Conservation (phyloP, 1,284 basidiomycete species). For the Ustilago tritici region DNA sequence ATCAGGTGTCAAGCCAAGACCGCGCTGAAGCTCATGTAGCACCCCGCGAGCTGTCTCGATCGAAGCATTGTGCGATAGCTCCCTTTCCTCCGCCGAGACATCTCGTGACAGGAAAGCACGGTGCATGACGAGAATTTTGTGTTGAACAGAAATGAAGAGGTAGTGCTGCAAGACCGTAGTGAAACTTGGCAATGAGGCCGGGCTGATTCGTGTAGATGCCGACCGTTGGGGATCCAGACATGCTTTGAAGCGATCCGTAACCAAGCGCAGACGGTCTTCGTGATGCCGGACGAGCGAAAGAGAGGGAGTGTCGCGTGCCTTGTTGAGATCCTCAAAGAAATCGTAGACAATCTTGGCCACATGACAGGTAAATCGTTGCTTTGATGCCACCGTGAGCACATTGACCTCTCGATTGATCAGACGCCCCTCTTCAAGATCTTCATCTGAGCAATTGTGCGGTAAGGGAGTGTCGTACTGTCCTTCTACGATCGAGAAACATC, state of each 20-base stretch:
- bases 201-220: conserved; percentile 15
- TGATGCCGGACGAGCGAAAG: conserved; percentile 45
- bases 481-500: conserved; percentile 47
- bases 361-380: conserved; percentile 52
- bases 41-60: conserved; percentile 53
- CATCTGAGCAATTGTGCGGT: conserved; percentile 53
- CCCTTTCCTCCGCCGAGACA: conserved; percentile 33
- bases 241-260: conserved; percentile 48
- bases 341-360: conserved; percentile 53
- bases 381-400: conserved; percentile 50
- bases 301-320: conserved; percentile 28
- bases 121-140: conserved; percentile 56
- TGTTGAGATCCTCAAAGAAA: conserved; percentile 53
- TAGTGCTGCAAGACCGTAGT: conserved; percentile 50
- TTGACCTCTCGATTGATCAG: conserved; percentile 46
- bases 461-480: conserved; percentile 55
- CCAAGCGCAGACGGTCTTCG: conserved; percentile 42
- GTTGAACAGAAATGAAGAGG: conserved; percentile 53
- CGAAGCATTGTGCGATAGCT: conserved; percentile 40
- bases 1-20: conserved; percentile 38
- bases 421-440: conserved; percentile 44
- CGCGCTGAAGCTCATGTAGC: conserved; percentile 43
- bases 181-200: conserved; percentile 33
- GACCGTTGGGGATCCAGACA: conserved; percentile 28
- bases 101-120: conserved; percentile 51